Conservation (phyloP, 352 stramenopile species). For the Phytophthora europaea region DNA sequence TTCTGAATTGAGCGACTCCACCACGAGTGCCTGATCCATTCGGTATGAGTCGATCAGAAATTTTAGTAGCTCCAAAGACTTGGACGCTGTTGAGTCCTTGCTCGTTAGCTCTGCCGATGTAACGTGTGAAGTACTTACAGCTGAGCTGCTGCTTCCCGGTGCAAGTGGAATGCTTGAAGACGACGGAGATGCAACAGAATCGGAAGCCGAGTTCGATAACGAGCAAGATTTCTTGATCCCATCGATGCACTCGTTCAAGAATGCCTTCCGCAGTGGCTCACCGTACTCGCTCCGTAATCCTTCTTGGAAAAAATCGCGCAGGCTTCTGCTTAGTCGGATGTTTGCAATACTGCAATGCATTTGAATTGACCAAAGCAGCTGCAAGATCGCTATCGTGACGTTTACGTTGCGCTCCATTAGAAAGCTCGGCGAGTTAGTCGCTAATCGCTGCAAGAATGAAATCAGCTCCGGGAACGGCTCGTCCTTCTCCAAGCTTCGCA, state of each 20-base stretch:
- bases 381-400: conserved; percentile 74
- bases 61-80: conserved; percentile 85
- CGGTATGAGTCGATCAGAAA: conserved; percentile 90
- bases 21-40: conserved; percentile 68
- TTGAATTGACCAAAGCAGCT: conserved; percentile 88
- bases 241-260: conserved; percentile 80
- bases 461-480: conserved; percentile 79
- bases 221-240: conserved; percentile 83
- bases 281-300: conserved; percentile 79
- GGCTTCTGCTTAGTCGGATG: conserved; percentile 66
- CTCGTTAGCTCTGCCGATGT: conserved; percentile 29
- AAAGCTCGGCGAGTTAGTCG: conserved; percentile 71
- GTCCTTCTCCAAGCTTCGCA: conserved; percentile 57
- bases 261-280: conserved; percentile 71
- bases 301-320: conserved; percentile 87
- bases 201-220: conserved; percentile 27
- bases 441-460: conserved; percentile 84
- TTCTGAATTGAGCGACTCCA: conserved; percentile 80
- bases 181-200: conserved; percentile 27
- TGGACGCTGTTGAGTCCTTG: conserved; percentile 65
- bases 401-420: conserved; percentile 73
- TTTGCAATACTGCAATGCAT: conserved; percentile 72
- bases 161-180: conserved; percentile 25
- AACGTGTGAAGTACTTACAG: conserved; percentile 17
- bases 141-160: conserved; percentile 25